Conservation (phyloP, 257 asterid species). For the Osmanthus fragrans region DNA sequence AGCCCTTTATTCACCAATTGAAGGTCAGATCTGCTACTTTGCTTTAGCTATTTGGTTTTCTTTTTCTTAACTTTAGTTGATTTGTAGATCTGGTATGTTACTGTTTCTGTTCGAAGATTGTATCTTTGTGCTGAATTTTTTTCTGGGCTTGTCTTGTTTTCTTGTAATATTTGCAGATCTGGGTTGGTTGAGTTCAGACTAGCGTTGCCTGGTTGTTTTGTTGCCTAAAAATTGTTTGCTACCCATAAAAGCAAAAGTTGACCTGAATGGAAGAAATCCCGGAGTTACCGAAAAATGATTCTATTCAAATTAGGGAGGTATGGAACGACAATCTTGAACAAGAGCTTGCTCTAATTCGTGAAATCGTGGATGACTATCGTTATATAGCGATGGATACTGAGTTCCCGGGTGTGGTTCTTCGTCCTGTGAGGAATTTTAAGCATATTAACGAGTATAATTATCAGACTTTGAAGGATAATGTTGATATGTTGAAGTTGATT, state of each 20-base stretch:
- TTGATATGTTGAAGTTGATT: constrained; percentile 42
- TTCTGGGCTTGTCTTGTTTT: constrained; percentile 10
- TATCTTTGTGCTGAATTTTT: constrained; percentile 19
- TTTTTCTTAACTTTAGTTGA: constrained; percentile 4
- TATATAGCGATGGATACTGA: constrained; percentile 49
- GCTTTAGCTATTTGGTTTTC: background rate
- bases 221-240: constrained; percentile 9
- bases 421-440: constrained; percentile 34
- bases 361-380: constrained; percentile 33
- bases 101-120: constrained; percentile 17
- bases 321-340: constrained; percentile 45
- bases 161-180: constrained; percentile 26
- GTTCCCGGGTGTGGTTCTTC: constrained; percentile 45
- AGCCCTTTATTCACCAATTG: constrained; percentile 3
- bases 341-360: constrained; percentile 42
- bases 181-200: constrained; percentile 23
- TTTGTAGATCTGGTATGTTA: constrained; percentile 19
- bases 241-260: constrained; percentile 5
- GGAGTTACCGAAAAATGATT: constrained; percentile 30
- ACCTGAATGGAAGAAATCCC: constrained; percentile 27
- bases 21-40: constrained; percentile 31
- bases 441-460: constrained; percentile 39
- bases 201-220: background rate
- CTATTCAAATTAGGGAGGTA: constrained; percentile 43
- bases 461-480: constrained; percentile 44